Evolutionary conservation across 2,329 filamentous ascomycete genomes (phyloP).

Genomic region (Colletotrichum cordylinicola): DNA sequence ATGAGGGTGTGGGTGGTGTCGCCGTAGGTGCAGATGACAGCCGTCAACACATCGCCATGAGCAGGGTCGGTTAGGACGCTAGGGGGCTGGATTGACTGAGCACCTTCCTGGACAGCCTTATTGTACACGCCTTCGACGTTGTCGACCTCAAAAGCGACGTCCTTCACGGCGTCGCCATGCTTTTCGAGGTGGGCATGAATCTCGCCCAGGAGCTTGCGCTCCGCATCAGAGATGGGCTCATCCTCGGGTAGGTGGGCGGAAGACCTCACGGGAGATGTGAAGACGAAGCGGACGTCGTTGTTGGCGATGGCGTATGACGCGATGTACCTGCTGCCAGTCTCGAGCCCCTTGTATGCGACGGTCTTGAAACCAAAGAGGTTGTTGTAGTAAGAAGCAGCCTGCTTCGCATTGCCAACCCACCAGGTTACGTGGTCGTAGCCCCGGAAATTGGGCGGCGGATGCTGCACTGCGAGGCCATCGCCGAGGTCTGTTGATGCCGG

Average conservation of each 20-base stretch:
- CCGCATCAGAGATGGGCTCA: slow-evolving; percentile 66
- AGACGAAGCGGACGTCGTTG: slow-evolving; percentile 78
- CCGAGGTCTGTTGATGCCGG: slow-evolving; percentile 41
- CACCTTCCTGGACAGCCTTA: slow-evolving; percentile 71
- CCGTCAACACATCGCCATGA: slow-evolving; percentile 72
- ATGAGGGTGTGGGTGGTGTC: slow-evolving; percentile 95
- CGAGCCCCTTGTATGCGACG: slow-evolving; percentile 85
- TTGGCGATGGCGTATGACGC: slow-evolving; percentile 87
- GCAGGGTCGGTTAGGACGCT: slow-evolving; percentile 59
- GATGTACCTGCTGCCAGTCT: slow-evolving; percentile 82
- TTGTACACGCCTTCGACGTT: slow-evolving; percentile 81
- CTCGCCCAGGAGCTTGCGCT: slow-evolving; percentile 70
- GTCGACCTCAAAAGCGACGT: slow-evolving; percentile 95
- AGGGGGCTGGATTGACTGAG: slow-evolving; percentile 68
- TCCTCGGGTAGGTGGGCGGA: slow-evolving; percentile 57
- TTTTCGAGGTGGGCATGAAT: slow-evolving; percentile 84
- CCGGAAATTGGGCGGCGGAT: slow-evolving; percentile 64
- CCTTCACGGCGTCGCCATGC: slow-evolving; percentile 93
- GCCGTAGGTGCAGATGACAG: slow-evolving; percentile 89
- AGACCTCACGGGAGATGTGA: slow-evolving; percentile 81
- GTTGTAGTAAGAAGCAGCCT: slow-evolving; percentile 88
- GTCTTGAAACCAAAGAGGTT: slow-evolving; percentile 85
- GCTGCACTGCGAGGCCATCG: slow-evolving; percentile 60
- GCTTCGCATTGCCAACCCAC: slow-evolving; percentile 97
- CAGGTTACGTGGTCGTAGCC: slow-evolving; percentile 94